phyloP scores from a whole-genome alignment of 2,329 filamentous ascomycete species.

The Cordyceps tenuipes region DNA sequence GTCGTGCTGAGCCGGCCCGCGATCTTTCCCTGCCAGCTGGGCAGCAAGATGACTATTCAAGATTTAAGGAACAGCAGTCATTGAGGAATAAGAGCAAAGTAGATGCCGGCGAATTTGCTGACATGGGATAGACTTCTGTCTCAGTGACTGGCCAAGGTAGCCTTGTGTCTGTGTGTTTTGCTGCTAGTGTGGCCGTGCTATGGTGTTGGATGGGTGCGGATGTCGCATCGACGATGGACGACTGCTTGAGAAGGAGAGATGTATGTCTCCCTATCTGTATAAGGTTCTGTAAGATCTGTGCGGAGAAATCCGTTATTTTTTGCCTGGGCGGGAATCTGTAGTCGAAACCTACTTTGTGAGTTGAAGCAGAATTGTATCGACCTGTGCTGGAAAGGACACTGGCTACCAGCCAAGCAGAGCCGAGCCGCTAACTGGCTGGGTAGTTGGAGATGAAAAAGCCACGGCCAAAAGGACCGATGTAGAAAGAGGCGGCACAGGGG shows the following conservation, averaged over 20 bases:
- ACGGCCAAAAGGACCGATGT: neutral
- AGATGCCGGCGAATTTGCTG: neutral
- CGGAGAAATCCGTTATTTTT: neutral
- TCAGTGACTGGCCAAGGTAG: neutral
- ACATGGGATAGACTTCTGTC: neutral
- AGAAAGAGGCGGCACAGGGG: neutral
- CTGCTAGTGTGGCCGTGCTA: neutral
- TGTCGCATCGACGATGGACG: neutral
- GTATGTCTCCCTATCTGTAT: neutral
- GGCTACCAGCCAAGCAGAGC: neutral
- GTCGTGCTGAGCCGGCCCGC: neutral
- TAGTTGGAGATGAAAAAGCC: neutral
- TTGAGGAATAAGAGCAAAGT: neutral
- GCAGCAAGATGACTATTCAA: neutral
- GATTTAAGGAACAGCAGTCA: neutral
- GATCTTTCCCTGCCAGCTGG: neutral
- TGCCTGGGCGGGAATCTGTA: neutral
- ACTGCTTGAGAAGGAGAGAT: neutral
- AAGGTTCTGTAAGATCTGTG: neutral
- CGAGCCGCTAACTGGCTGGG: neutral
- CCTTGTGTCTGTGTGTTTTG: constrained; percentile 7
- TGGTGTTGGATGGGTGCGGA: neutral
- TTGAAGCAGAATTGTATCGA: neutral
- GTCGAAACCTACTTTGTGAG: neutral
- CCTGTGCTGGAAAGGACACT: neutral